Percentiles rank a stretch among this genome's conserved stretches.
These are phyloP conservation scores for Huntiella bhutanensis DNA, from an alignment of 2,329 filamentous ascomycete genomes.

Conservation along the genomic window DNA sequence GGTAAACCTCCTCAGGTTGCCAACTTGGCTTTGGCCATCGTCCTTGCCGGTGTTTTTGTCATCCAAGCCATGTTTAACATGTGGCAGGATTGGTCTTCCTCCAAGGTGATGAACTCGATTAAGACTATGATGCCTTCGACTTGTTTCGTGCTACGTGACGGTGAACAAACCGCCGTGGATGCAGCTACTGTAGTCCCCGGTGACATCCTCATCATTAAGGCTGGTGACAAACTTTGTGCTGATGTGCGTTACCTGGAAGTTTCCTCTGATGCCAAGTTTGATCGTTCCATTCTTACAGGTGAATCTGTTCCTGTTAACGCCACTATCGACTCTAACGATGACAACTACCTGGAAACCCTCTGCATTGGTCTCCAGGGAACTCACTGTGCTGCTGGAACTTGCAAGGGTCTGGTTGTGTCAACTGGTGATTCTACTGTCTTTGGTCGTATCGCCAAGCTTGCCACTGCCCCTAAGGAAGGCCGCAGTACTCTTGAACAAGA, in stretches of 20 bases:
- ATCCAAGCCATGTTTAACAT: constrained; percentile 52
- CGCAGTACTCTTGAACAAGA: constrained; percentile 97
- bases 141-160: constrained; percentile 60
- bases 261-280: constrained; percentile 71
- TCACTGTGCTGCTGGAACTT: constrained; percentile 85
- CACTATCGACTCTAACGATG: constrained; percentile 50
- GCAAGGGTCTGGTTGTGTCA: constrained; percentile 74
- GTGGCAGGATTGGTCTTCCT: constrained; percentile 60
- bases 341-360: constrained; percentile 69
- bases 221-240: constrained; percentile 85
- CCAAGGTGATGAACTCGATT: constrained; percentile 60
- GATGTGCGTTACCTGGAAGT: constrained; percentile 61
- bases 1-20: constrained; percentile 50
- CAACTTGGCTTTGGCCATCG: constrained; percentile 55
- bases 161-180: constrained; percentile 59
- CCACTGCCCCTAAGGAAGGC: constrained; percentile 91
- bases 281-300: constrained; percentile 86
- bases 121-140: constrained; percentile 62
- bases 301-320: constrained; percentile 47
- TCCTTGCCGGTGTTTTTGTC: constrained; percentile 49
- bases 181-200: constrained; percentile 91
- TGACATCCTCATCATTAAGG: constrained; percentile 70
- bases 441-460: constrained; percentile 97
- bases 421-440: constrained; percentile 87
- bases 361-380: constrained; percentile 99